A percentile compares a stretch with the other conserved stretches of the same genome.
Evolutionary conservation across 768 basidiomycete species (phyloP).

Genomic region (Exidia glandulosa): DNA sequence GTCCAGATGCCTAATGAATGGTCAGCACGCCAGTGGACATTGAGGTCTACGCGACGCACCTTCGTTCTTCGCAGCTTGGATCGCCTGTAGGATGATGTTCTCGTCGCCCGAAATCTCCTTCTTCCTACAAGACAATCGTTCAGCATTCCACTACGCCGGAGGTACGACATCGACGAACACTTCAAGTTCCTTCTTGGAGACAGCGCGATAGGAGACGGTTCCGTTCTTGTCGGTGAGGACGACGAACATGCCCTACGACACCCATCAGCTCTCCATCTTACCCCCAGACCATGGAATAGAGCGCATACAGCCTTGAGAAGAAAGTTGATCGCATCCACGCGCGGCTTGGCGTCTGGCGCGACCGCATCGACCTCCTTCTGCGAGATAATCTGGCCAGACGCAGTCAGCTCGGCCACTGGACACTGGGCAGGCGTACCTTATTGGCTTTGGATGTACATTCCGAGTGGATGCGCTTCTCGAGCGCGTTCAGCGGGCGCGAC

Average conservation of each 20-base stretch:
- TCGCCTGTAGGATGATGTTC: slow-evolving; percentile 70
- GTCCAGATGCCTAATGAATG: slow-evolving; percentile 74
- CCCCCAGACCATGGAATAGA: neutral
- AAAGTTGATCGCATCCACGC: slow-evolving; percentile 69
- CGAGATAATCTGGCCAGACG: slow-evolving; percentile 28
- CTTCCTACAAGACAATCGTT: slow-evolving; percentile 65
- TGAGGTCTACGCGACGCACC: slow-evolving; percentile 31
- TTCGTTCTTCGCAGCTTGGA: slow-evolving; percentile 70
- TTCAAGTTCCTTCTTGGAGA: slow-evolving; percentile 48
- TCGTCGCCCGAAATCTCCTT: slow-evolving; percentile 80
- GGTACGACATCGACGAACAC: slow-evolving; percentile 35
- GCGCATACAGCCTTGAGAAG: slow-evolving; percentile 42
- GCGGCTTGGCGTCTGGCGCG: slow-evolving; percentile 46
- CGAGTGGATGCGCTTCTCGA: slow-evolving; percentile 51
- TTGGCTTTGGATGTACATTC: slow-evolving; percentile 39
- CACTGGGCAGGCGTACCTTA: slow-evolving; percentile 22
- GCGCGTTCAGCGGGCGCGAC: slow-evolving; percentile 27
- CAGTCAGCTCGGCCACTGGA: neutral
- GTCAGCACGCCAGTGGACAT: slow-evolving; percentile 14
- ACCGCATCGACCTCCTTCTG: slow-evolving; percentile 56
- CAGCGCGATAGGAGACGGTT: slow-evolving; percentile 51
- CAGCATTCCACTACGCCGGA: slow-evolving; percentile 21
- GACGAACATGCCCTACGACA: slow-evolving; percentile 46
- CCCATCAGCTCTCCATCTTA: slow-evolving; percentile 16
- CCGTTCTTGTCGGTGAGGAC: slow-evolving; percentile 49